A percentile compares a stretch with the other conserved stretches of the same genome.
phyloP scores from a whole-genome alignment of 2,329 filamentous ascomycete genomes.

The Trichoderma guizhouense region DNA sequence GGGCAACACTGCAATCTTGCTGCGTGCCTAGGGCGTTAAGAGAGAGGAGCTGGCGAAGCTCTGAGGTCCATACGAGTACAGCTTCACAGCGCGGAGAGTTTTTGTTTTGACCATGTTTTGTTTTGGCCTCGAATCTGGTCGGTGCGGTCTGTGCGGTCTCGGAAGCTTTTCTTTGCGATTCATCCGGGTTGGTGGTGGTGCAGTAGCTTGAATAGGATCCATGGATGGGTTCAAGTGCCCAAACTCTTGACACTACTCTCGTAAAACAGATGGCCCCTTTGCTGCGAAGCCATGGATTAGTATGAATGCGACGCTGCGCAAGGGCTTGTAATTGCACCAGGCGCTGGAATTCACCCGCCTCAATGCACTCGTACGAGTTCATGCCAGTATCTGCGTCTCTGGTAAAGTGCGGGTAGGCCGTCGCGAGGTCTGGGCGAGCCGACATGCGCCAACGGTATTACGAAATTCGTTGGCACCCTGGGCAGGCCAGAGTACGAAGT shows the following conservation, averaged over 20 bases:
- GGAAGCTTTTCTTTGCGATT: neutral
- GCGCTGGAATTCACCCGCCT: neutral
- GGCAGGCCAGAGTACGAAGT: neutral
- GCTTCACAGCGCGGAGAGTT: neutral
- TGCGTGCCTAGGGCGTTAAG: neutral
- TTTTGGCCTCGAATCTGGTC: neutral
- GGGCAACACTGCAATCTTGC: conserved; percentile 15
- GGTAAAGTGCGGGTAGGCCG: conserved; percentile 14
- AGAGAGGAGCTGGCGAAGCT: neutral
- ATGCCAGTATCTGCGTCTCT: conserved; percentile 5
- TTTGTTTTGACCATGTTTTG: neutral
- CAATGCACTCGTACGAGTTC: conserved; percentile 3
- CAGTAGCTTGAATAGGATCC: neutral
- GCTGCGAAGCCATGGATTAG: neutral
- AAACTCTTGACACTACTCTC: neutral
- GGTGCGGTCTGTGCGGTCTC: neutral
- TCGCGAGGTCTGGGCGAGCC: neutral
- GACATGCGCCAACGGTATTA: neutral
- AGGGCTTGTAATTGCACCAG: conserved; percentile 10
- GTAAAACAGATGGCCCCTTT: neutral
- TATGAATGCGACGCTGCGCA: neutral
- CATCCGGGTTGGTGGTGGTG: neutral
- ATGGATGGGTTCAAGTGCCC: neutral
- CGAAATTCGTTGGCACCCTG: neutral
- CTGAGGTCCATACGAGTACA: neutral